These are phyloP conservation scores for Solanum microdontum DNA, from an alignment of 257 asterid genomes.

Conservation along the genomic window DNA sequence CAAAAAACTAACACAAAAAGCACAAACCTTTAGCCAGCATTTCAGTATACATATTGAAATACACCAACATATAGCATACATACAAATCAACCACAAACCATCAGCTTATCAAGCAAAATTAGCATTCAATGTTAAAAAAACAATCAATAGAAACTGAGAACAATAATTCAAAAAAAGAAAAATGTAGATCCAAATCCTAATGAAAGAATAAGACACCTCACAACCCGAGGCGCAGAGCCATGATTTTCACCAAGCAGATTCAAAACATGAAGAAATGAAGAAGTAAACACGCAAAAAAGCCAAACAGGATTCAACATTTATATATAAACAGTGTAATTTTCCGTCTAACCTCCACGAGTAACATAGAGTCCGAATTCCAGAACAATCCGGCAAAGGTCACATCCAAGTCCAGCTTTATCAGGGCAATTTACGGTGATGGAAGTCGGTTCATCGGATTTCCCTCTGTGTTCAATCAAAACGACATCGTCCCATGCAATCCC, in stretches of 20 bases:
- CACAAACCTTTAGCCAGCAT: neutral
- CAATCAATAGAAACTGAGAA: neutral
- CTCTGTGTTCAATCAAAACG: constrained; percentile 27
- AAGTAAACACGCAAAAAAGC: neutral
- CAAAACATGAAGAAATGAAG: neutral
- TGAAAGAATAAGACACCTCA: neutral
- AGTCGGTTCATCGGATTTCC: constrained; percentile 27
- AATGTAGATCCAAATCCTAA: neutral
- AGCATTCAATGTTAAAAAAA: neutral
- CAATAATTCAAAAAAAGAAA: neutral
- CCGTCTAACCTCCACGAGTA: constrained; percentile 27
- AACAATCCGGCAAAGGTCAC: constrained; percentile 29
- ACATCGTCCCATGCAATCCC: constrained; percentile 38
- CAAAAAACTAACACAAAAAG: neutral
- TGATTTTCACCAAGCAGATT: neutral
- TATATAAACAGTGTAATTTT: neutral
- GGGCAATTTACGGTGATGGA: constrained; percentile 40
- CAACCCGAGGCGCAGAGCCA: neutral
- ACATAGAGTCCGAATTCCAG: constrained; percentile 40
- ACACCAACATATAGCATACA: neutral
- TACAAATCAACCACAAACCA: neutral
- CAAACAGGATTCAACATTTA: neutral
- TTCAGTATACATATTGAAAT: neutral
- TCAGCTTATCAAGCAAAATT: neutral
- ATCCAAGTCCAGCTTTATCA: constrained; percentile 43